These are phyloP conservation scores for Gentiana dahurica DNA, from an alignment of 257 asterid genomes.

Conservation along the genomic window DNA sequence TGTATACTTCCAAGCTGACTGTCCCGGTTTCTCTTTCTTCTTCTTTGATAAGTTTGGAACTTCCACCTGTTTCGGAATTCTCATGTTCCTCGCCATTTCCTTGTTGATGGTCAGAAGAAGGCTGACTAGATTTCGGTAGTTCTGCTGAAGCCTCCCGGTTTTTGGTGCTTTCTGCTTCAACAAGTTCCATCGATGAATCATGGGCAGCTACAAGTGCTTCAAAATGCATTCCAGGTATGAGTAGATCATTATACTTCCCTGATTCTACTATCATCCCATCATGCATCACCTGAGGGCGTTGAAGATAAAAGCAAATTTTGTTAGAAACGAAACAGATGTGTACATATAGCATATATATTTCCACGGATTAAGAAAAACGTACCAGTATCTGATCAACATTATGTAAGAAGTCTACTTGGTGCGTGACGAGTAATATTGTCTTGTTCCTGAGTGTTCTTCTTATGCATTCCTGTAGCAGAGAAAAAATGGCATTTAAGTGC, in stretches of 20 bases:
- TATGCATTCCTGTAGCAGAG: conserved; percentile 65
- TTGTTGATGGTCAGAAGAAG: conserved; percentile 30
- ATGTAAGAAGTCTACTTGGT: conserved; percentile 92
- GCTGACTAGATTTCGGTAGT: conserved; percentile 25
- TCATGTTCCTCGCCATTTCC: conserved; percentile 41
- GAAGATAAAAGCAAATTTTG: not conserved
- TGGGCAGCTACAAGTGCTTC: conserved; percentile 76
- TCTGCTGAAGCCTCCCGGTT: conserved; percentile 22
- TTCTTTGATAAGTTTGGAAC: conserved; percentile 76
- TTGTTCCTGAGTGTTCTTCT: conserved; percentile 73
- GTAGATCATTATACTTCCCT: conserved; percentile 60
- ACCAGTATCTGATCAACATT: too few relatives aligned
- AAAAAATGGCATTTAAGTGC: not conserved
- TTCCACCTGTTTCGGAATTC: conserved; percentile 23
- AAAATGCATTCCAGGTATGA: conserved; percentile 60
- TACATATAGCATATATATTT: too few relatives aligned
- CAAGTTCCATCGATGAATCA: conserved; percentile 89
- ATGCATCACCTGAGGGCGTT: conserved; percentile 65
- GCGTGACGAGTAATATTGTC: conserved; percentile 81
- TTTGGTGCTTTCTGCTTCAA: conserved; percentile 54
- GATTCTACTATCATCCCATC: conserved; percentile 81
- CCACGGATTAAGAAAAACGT: not conserved
- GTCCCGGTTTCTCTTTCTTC: conserved; percentile 82
- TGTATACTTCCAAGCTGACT: conserved; percentile 73
- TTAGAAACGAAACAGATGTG: not conserved